Evolutionary conservation across 805 yeast species (phyloP).

Genomic region (Wickerhamiella siamensis): DNA sequence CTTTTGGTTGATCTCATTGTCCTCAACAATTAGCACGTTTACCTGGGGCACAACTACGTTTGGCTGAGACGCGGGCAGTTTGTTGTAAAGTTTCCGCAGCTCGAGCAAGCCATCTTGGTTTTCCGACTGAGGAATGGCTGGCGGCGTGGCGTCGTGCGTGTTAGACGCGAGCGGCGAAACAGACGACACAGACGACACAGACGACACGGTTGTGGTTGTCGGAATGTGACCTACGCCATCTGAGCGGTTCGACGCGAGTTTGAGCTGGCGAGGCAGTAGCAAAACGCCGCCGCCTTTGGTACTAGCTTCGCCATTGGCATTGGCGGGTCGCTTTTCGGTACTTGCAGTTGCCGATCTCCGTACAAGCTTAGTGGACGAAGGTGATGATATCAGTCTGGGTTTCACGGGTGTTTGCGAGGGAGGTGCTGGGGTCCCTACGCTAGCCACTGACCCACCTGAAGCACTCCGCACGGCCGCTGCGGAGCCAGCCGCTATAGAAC

Average conservation of each 20-base stretch:
- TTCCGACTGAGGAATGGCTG: background rate
- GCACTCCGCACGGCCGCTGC: background rate
- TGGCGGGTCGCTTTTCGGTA: background rate
- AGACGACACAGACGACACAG: background rate
- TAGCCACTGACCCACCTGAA: no score
- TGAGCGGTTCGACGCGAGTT: constrained; percentile 4
- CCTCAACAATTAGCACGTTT: constrained; percentile 88
- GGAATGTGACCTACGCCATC: constrained; percentile 4
- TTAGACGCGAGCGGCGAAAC: background rate
- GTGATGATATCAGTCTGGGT: background rate
- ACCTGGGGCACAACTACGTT: constrained; percentile 69
- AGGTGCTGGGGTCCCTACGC: no score
- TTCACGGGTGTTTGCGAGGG: no score
- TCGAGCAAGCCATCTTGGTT: background rate
- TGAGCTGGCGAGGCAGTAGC: constrained; percentile 21
- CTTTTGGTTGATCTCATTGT: constrained; percentile 84
- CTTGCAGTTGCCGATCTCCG: background rate
- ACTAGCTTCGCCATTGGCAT: background rate
- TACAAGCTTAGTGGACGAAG: background rate
- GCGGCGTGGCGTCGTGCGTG: background rate
- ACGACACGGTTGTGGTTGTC: background rate
- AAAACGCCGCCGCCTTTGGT: constrained; percentile 19
- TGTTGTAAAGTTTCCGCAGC: background rate
- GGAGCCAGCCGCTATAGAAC: background rate
- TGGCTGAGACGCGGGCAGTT: background rate